These are phyloP conservation scores for Patellaria atrata DNA, from an alignment of 495 filamentous ascomycete genomes.

Conservation along the genomic window DNA sequence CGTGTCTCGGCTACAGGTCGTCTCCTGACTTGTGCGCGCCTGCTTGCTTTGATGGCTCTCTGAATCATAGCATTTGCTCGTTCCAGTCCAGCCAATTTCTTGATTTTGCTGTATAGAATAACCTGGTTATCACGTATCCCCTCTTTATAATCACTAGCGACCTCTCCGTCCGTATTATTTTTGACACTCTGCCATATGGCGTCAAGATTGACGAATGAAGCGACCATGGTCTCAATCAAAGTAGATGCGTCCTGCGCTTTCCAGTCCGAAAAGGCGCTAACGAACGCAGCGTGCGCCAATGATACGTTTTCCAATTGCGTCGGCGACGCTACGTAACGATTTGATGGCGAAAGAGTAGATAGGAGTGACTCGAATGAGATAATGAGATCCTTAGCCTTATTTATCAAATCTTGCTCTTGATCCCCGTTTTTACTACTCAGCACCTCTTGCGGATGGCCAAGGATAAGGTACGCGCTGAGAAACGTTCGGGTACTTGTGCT, in stretches of 20 bases:
- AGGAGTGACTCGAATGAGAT: slow-evolving; percentile 68
- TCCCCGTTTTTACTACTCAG: slow-evolving; percentile 66
- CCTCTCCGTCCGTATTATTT: slow-evolving; percentile 68
- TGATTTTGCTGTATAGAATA: slow-evolving; percentile 73
- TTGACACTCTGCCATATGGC: slow-evolving; percentile 96
- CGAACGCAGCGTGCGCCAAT: slow-evolving; percentile 65
- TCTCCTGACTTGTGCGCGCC: slow-evolving; percentile 55
- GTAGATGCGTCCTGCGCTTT: slow-evolving; percentile 82
- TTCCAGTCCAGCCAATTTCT: slow-evolving; percentile 75
- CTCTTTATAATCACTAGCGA: slow-evolving; percentile 77
- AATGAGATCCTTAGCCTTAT: slow-evolving; percentile 75
- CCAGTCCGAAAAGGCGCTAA: slow-evolving; percentile 89
- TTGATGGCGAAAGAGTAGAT: slow-evolving; percentile 29
- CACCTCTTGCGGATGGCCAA: slow-evolving; percentile 84
- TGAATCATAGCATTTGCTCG: slow-evolving; percentile 68
- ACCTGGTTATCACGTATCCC: slow-evolving; percentile 91
- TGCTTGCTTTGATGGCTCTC: slow-evolving; percentile 66
- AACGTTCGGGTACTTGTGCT: slow-evolving; percentile 79
- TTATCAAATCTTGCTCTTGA: slow-evolving; percentile 79
- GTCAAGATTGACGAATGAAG: slow-evolving; percentile 89
- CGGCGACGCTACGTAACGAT: slow-evolving; percentile 25
- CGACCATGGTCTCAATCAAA: slow-evolving; percentile 85
- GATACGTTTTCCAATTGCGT: slow-evolving; percentile 42
- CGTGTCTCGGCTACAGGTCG: slow-evolving; percentile 53
- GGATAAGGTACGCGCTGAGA: slow-evolving; percentile 80